Evolutionary conservation across 164 flowering plant species (phyloP).

Genomic region (Amborella trichopoda): DNA sequence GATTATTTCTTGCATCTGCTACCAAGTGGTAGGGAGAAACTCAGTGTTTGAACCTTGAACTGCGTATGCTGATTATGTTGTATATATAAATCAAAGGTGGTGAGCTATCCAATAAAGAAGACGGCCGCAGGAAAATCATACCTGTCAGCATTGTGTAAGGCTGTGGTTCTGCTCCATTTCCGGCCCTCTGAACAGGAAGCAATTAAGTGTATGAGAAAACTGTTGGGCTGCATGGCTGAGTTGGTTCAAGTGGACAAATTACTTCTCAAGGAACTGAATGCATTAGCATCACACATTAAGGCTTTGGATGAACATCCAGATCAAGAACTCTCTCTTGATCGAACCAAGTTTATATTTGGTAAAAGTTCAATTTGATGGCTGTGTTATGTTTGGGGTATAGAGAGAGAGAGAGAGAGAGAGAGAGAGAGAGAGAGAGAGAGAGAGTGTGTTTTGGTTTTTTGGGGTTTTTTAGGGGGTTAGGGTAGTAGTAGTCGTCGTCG

Average conservation of each 20-base stretch:
- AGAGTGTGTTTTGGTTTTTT: too few relatives aligned
- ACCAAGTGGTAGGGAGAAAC: too few relatives aligned
- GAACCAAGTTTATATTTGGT: conserved; percentile 50
- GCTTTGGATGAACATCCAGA: conserved; percentile 49
- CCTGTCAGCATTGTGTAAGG: conserved; percentile 52
- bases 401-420: too few relatives aligned
- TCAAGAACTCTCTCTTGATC: conserved; percentile 35
- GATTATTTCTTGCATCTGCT: too few relatives aligned
- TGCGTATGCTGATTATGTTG: not conserved
- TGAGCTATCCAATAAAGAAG: conserved; percentile 51
- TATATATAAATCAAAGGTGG: conserved; percentile 32
- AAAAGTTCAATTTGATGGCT: conserved; percentile 4
- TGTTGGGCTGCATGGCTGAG: conserved; percentile 35
- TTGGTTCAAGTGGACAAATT: conserved; percentile 53
- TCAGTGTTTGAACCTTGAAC: too few relatives aligned
- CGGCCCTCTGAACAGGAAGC: conserved; percentile 54
- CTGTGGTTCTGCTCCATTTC: conserved; percentile 46
- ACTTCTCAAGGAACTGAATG: conserved; percentile 54
- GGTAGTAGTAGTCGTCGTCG: too few relatives aligned
- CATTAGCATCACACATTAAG: conserved; percentile 48
- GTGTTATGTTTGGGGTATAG: too few relatives aligned
- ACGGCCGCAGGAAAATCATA: conserved; percentile 75
- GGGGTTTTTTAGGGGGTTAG: too few relatives aligned
- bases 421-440: too few relatives aligned
- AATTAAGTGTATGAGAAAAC: conserved; percentile 53